phyloP scores from a whole-genome alignment of 768 basidiomycete species.

The Boletus rubroflammeus region DNA sequence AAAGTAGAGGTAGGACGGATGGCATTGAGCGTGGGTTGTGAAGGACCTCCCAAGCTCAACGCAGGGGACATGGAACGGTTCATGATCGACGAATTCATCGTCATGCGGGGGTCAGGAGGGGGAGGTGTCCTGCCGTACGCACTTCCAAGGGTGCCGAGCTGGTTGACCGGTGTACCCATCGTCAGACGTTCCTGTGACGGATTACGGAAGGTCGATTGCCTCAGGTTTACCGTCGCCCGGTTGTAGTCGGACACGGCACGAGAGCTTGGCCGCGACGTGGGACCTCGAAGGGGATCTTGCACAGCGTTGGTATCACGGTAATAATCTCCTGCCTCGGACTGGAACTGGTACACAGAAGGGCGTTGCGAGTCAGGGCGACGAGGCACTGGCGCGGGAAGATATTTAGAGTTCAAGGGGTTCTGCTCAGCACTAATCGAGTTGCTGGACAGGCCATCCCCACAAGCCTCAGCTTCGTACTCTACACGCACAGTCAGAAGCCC shows the following conservation, averaged over 20 bases:
- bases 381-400: conserved; percentile 35
- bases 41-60: conserved; percentile 26
- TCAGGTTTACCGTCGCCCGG: conserved; percentile 22
- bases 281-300: conserved; percentile 31
- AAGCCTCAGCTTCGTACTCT: conserved; percentile 67
- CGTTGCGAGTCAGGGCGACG: conserved; percentile 39
- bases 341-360: conserved; percentile 40
- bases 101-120: conserved; percentile 46
- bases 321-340: conserved; percentile 51
- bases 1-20: conserved; percentile 53
- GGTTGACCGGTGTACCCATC: conserved; percentile 35
- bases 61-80: conserved; percentile 34
- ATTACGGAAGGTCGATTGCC: conserved; percentile 25
- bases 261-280: conserved; percentile 31
- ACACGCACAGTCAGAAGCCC: conserved; percentile 12
- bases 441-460: conserved; percentile 49
- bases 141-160: conserved; percentile 35
- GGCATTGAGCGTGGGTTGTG: conserved; percentile 30
- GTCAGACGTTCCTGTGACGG: conserved; percentile 38
- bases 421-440: conserved; percentile 37
- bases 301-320: conserved; percentile 53
- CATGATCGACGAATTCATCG: conserved; percentile 45
- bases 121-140: conserved; percentile 38
- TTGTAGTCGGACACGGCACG: conserved; percentile 31
- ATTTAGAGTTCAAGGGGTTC: conserved; percentile 20